These are phyloP conservation scores for Aspergillus affinis DNA, from an alignment of 495 filamentous ascomycete genomes.

Conservation along the genomic window DNA sequence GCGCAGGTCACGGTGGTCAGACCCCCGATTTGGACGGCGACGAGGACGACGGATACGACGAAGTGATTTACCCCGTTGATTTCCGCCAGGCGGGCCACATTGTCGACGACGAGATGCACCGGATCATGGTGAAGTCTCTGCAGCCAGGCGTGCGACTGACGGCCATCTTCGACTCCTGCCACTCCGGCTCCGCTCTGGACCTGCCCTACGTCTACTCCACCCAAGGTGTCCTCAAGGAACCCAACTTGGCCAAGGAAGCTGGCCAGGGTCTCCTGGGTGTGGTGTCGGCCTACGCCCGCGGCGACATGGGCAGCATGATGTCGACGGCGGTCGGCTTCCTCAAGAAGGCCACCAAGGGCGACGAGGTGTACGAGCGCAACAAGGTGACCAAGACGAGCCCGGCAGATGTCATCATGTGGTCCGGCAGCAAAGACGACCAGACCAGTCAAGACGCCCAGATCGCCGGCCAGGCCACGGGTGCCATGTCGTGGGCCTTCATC, in stretches of 20 bases:
- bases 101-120: slow-evolving; percentile 97
- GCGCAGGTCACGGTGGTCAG: slow-evolving; percentile 86
- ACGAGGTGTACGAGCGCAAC: slow-evolving; percentile 75
- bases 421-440: slow-evolving; percentile 92
- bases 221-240: slow-evolving; percentile 93
- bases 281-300: slow-evolving; percentile 84
- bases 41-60: slow-evolving; percentile 93
- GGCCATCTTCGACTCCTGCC: slow-evolving; percentile 99
- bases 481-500: slow-evolving; percentile 98
- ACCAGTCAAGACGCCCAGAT: slow-evolving; percentile 70
- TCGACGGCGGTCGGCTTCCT: slow-evolving; percentile 81
- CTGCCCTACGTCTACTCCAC: slow-evolving; percentile 98
- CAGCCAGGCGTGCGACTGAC: slow-evolving; percentile 85
- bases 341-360: slow-evolving; percentile 87
- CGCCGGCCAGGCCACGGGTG: slow-evolving; percentile 85
- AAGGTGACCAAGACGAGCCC: slow-evolving; percentile 89
- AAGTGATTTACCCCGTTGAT: slow-evolving; percentile 97
- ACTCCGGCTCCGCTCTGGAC: slow-evolving; percentile 94
- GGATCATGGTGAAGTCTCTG: slow-evolving; percentile 88
- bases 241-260: slow-evolving; percentile 96
- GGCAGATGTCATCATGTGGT: slow-evolving; percentile 97
- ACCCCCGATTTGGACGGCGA: slow-evolving; percentile 95
- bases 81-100: slow-evolving; percentile 90
- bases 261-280: slow-evolving; percentile 89
- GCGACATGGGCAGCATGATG: slow-evolving; percentile 82